Evolutionary conservation across 805 yeast genomes (phyloP), one percentile per base, ranked within the genome.

Genomic region (Scheffersomyces stipitis): DNA sequence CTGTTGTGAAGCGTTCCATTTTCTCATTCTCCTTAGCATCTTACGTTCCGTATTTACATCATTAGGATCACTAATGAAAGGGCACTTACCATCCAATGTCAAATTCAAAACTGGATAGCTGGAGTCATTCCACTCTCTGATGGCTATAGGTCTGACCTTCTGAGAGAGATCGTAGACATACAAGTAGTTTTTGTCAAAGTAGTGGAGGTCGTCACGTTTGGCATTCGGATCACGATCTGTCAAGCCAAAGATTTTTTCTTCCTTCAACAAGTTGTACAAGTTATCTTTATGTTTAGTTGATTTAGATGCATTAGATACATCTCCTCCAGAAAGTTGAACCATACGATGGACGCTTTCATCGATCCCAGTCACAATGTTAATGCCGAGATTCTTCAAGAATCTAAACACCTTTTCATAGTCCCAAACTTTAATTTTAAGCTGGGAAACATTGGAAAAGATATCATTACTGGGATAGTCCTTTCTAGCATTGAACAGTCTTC

Each of bases 151-250:
- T 38, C 95, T 77, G 43, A 83, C 81, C 16, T 74, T 75, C 49
- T 86, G 90, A 44, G 81, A 74, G 17, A 85, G 68, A 53, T 93
- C 99, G 63, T 83, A 91, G 26, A 88, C 82, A 46, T 83, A 81
- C 18, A 88, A 66, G 60, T 81, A 88, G 37, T 66, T 64, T 26
- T 82, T 80, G 34, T 80, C 81, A 59, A 93, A 86, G 57, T 86
- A 86, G 53, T 83, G 81, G 51, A 84, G 76, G 56, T 91, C 96
- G 49, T 86, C 96, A 38, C 96, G 71, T 46, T 75, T 80, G 2
- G 95, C 93, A 44, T 72, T 75, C 9, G 95, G 93, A 57, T 90
- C 96, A 46, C 96, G 76, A 58, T 90, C 97, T 26, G 83, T 76
- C 0, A 96, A 85, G 9, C 96, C 97, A 56, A 78, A 81, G 10